Conservation (phyloP, 352 stramenopile genomes). For the Paralagenidium karlingii region DNA sequence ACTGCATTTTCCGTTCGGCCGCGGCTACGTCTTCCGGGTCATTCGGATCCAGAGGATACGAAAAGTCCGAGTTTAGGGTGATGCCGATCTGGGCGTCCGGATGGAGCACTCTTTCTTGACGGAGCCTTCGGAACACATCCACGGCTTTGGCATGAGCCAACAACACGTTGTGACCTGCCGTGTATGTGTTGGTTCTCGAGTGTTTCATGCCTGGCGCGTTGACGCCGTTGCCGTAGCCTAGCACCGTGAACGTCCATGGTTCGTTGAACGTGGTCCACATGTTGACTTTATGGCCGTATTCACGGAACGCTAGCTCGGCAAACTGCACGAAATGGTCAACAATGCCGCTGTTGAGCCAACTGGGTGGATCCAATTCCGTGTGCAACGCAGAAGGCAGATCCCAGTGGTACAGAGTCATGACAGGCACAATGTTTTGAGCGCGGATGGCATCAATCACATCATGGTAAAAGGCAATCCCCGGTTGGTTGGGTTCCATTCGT, state of each 20-base stretch:
- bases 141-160: conserved; percentile 81
- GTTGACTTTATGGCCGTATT: conserved; percentile 83
- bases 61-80: conserved; percentile 58
- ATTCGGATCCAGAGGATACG: conserved; percentile 48
- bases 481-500: conserved; percentile 29
- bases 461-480: conserved; percentile 76
- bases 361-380: conserved; percentile 39
- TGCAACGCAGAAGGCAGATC: conserved; percentile 76
- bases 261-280: conserved; percentile 91
- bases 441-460: conserved; percentile 58
- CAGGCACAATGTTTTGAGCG: conserved; percentile 42
- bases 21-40: conserved; percentile 19
- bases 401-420: conserved; percentile 87
- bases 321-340: conserved; percentile 56
- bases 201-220: conserved; percentile 16
- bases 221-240: conserved; percentile 63
- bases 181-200: conserved; percentile 16
- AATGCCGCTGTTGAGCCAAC: conserved; percentile 17
- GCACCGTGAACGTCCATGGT: conserved; percentile 54
- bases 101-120: conserved; percentile 12
- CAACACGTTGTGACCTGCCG: conserved; percentile 69
- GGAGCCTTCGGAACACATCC: conserved; percentile 42
- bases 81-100: conserved; percentile 74
- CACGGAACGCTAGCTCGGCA: conserved; percentile 73
- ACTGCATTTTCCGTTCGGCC: conserved; percentile 56